Percentiles rank a stretch among this genome's conserved stretches.
Conservation (phyloP, 495 filamentous ascomycete species). For the Emericellopsis terricola region DNA sequence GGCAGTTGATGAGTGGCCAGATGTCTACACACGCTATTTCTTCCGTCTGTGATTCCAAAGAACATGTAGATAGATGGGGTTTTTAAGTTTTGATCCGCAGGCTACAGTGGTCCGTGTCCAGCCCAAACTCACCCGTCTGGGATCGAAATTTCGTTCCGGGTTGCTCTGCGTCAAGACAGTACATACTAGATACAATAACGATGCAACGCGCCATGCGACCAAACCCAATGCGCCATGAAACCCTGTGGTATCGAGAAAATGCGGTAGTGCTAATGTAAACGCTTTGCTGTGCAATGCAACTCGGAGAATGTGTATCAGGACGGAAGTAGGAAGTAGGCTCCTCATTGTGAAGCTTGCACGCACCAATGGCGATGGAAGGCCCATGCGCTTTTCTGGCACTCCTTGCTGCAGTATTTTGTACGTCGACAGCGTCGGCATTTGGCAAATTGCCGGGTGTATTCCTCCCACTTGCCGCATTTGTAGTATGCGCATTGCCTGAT, state of each 20-base stretch:
- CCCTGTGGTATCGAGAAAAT: constrained; percentile 5
- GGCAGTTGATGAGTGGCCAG: too few species aligned
- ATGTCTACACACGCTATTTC: neutral
- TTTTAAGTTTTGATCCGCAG: too few species aligned
- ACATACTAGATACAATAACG: neutral
- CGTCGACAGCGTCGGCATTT: constrained; percentile 92
- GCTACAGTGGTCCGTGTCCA: too few species aligned
- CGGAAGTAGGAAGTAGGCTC: constrained; percentile 2
- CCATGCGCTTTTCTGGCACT: constrained; percentile 98
- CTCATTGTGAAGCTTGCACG: constrained; percentile 45
- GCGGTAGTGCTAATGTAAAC: constrained; percentile 1
- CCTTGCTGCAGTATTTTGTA: constrained; percentile 99
- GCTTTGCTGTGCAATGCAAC: constrained; percentile 3
- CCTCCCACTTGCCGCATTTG: constrained; percentile 95
- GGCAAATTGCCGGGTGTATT: constrained; percentile 87
- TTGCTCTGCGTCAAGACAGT: too few species aligned
- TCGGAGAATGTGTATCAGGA: constrained; percentile 1
- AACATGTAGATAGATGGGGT: neutral
- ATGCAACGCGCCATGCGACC: too few species aligned
- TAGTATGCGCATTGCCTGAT: constrained; percentile 96
- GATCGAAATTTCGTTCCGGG: too few species aligned
- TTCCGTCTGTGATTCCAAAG: neutral
- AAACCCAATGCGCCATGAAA: constrained; percentile 1
- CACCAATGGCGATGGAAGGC: constrained; percentile 97
- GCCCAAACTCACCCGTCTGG: too few species aligned